Conservation (phyloP, 495 filamentous ascomycete species). For the Aspergillus mulundensis region DNA sequence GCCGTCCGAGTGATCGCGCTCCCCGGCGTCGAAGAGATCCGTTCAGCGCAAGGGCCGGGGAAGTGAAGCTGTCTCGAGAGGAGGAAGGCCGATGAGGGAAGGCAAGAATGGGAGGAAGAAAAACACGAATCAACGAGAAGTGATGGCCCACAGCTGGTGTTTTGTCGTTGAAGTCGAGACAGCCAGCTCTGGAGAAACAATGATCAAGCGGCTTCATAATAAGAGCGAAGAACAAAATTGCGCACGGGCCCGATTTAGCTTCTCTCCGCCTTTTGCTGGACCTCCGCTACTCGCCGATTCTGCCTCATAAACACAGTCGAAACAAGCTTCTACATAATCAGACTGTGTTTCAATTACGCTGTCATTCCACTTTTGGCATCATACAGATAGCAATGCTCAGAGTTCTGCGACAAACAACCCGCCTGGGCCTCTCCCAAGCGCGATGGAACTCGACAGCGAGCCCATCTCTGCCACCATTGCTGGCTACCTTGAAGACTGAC, state of each 20-base stretch:
- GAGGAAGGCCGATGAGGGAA: constrained; percentile 7
- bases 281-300: constrained; percentile 1
- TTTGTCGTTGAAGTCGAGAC: constrained; percentile 12
- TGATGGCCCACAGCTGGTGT: constrained; percentile 12
- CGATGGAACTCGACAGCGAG: constrained; percentile 41
- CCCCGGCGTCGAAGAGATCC: constrained; percentile 18
- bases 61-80: constrained; percentile 12
- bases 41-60: constrained; percentile 21
- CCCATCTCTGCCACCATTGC: constrained; percentile 41
- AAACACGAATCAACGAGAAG: constrained; percentile 13
- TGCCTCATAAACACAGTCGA: constrained; percentile 1
- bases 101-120: neutral
- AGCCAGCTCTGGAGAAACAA: constrained; percentile 3
- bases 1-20: constrained; percentile 27
- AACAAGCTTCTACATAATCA: no score
- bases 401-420: constrained; percentile 23
- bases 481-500: constrained; percentile 51
- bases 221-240: constrained; percentile 35
- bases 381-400: constrained; percentile 25
- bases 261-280: constrained; percentile 24
- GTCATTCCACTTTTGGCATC: neutral
- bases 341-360: neutral
- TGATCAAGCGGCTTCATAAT: constrained; percentile 4
- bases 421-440: constrained; percentile 26
- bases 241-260: constrained; percentile 25